Evolutionary conservation across 2,329 filamentous ascomycete species (phyloP), one percentile per base, ranked within the genome.

Genomic region (Apiospora koreana): DNA sequence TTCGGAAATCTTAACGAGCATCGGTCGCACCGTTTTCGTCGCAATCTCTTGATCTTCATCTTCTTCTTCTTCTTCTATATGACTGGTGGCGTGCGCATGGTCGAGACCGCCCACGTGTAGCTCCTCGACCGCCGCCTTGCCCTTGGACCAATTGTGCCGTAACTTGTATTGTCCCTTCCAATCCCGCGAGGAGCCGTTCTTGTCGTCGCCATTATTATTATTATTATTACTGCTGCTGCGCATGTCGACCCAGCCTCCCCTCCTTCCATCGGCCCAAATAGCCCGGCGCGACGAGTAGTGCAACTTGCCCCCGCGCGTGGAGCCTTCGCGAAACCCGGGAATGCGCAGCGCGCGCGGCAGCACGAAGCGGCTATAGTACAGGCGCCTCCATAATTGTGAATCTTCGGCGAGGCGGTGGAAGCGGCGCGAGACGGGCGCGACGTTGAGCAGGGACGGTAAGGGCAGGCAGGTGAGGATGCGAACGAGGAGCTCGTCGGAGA

Each of bases 331-430:
- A 69, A 92, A 87, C 28, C 92, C 92, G 0, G 93, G 92, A 69
- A 95, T 90, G 70, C 92, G 89, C 74, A 92, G 87, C 45, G 92
- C 93, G 77, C 94, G 89, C 48, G 94, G 94, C 45, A 93, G 87
- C 41, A 98, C 93, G 81, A 97, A 98, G 72, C 92, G 91, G 35
- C 90, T 87, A 81, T 97, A 97, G 82, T 97, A 99, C 67, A 94
- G 89, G 18, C 88, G 87, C 80, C 95, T 96, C 96, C 96, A 99
- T 70, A 98, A 84, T 79, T 98, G 94, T 0, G 92, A 92, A 80
- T 98, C 96, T 69, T 88, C 86, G 9, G 93, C 88, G 23, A 98
- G 86, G 48, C 85, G 86, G 75, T 90, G 86, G 77, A 97, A 92
- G 71, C 93, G 93, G 69, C 83, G 89, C 1, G 94, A 98, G n/a